These are phyloP conservation scores for Colletotrichum paranaense DNA, from an alignment of 2,329 filamentous ascomycete species.

Conservation along the genomic window DNA sequence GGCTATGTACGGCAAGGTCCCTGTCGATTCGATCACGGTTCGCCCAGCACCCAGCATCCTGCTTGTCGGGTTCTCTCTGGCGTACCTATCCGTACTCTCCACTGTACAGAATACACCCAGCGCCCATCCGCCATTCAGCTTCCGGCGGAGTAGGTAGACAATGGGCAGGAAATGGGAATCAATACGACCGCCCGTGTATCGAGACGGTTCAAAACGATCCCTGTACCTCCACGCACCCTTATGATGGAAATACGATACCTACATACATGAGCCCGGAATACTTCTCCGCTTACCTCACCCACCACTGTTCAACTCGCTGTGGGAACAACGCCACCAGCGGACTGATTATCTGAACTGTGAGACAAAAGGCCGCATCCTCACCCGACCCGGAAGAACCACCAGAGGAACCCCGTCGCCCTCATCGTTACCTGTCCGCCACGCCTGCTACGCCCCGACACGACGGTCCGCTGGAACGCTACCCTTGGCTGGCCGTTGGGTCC, in stretches of 20 bases:
- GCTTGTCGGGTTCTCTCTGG: not conserved
- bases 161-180: not conserved
- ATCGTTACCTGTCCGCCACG: not conserved
- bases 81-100: not conserved
- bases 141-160: not conserved
- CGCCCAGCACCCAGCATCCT: not conserved
- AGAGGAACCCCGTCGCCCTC: not conserved
- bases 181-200: not conserved
- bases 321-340: not conserved
- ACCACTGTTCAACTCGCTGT: not conserved
- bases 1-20: not conserved
- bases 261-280: not conserved
- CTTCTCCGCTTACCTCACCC: not conserved
- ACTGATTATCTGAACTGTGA: not conserved
- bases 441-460: not conserved
- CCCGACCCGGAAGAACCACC: not conserved
- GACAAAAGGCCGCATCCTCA: not conserved
- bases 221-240: not conserved
- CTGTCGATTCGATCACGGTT: constrained; percentile 9
- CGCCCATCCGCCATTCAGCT: not conserved
- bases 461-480: not conserved
- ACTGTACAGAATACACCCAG: not conserved
- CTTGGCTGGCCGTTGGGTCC: not conserved
- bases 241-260: not conserved
- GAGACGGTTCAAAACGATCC: not conserved